Conservation (phyloP, 2,329 filamentous ascomycete genomes). For the Pyrenochaeta sp. region DNA sequence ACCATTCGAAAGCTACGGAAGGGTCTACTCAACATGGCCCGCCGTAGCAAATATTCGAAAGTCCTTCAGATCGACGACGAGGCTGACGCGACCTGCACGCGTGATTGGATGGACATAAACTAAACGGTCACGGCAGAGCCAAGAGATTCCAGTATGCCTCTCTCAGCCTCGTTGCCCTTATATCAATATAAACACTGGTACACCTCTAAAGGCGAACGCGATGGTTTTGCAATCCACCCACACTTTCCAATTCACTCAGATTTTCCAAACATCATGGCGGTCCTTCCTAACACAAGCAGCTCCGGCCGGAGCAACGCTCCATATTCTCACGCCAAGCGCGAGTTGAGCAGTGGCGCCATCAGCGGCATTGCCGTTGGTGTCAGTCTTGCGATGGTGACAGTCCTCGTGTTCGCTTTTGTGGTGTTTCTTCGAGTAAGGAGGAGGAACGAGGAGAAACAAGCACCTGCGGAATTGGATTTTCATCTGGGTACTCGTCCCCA, state of each 20-base stretch:
- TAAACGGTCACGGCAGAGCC: not conserved
- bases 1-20: not conserved
- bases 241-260: not conserved
- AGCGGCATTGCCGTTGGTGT: not conserved
- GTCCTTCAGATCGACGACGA: not conserved
- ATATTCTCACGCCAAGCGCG: not conserved
- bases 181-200: not conserved
- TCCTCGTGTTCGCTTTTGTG: not conserved
- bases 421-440: too few relatives aligned
- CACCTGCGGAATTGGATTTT: too few relatives aligned
- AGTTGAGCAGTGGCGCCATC: not conserved
- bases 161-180: not conserved
- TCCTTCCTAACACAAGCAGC: not conserved
- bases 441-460: too few relatives aligned
- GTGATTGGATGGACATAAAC: not conserved
- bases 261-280: not conserved
- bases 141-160: slow-evolving; percentile 4
- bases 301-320: not conserved
- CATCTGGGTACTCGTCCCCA: too few relatives aligned
- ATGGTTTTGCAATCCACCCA: not conserved
- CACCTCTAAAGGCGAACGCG: not conserved
- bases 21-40: not conserved
- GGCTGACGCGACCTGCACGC: not conserved
- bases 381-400: not conserved
- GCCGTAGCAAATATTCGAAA: not conserved